These are phyloP conservation scores for Orbilia blumenaviensis DNA, from an alignment of 2,329 filamentous ascomycete species.

Conservation along the genomic window DNA sequence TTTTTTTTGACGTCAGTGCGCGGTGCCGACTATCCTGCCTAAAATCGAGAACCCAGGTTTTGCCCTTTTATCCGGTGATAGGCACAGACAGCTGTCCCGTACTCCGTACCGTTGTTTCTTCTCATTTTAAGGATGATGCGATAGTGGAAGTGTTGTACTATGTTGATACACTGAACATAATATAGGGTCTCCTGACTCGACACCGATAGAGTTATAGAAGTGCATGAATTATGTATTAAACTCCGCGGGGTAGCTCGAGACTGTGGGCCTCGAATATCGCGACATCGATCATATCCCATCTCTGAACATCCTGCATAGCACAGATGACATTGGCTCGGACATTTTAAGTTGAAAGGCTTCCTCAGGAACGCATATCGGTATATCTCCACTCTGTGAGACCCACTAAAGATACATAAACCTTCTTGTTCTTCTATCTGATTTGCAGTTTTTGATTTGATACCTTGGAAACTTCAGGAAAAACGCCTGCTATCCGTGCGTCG, in stretches of 20 bases:
- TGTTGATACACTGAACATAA: not conserved
- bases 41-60: constrained; percentile 4
- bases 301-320: constrained; percentile 7
- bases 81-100: not conserved
- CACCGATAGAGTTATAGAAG: constrained; percentile 22
- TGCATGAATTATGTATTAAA: constrained; percentile 1
- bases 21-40: constrained; percentile 20
- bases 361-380: not conserved
- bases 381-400: constrained; percentile 10
- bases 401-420: constrained; percentile 6
- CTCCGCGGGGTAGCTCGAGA: not conserved
- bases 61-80: constrained; percentile 17
- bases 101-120: not conserved
- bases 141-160: not conserved
- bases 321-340: constrained; percentile 20
- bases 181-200: constrained; percentile 28
- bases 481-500: constrained; percentile 29
- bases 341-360: not conserved
- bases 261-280: constrained; percentile 16
- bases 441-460: constrained; percentile 18
- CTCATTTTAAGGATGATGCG: not conserved
- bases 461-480: constrained; percentile 22
- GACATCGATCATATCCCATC: constrained; percentile 9
- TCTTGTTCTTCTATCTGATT: not conserved
- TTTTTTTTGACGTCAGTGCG: constrained; percentile 31